Base-by-base conservation (phyloP, 805 yeast genomes). In the Candida succiphila region DNA sequence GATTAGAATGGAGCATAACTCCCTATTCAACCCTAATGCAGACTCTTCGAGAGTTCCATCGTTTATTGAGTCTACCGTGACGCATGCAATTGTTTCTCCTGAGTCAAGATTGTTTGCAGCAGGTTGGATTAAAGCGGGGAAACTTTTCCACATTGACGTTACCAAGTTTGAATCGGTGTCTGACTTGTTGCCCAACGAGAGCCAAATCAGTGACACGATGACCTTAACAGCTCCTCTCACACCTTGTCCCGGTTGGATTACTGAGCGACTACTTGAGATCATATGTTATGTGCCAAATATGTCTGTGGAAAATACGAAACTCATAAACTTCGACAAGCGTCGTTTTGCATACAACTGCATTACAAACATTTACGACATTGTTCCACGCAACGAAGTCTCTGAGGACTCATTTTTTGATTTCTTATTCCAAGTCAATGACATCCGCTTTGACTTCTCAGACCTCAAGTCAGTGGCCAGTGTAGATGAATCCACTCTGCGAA, bases 161-260 rank as follows among this genome's bases (percentile, higher is more conserved):
- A 14, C 30, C 2, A 16, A 30, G 1, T 43, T 31, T 20, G 58
- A 60, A 25, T 40, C 48, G 27, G 54, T 50, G 39, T 40, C 46
- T 13, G 54, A 44, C 31, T 48, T 61, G 30, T 45, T 51, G 39
- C 63, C 66, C 17, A 44, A 55, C 3, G 42, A 35, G 17, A 3
- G 4, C 3, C 24, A 17, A 12, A 24, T 19, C 18, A 24, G 13
- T 10, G 19, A 17, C 13, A 17, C 17, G 34, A 42, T 52, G 37
- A 65, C 61, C 35, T 6, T 4, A 16, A 7, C 19, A 7, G 17
- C 66, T 34, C 67, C 77, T 0, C 58, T 84, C 32, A 72, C 86
- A 5, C 92, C 95, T 2, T 88, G 96, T 48, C 73, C 86, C 38
- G 96, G 96, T 9, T 89, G 97, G 97, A 64, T 86, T 32, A 63